phyloP scores from a whole-genome alignment of 164 flowering plant genomes.

The Liriodendron chinense region DNA sequence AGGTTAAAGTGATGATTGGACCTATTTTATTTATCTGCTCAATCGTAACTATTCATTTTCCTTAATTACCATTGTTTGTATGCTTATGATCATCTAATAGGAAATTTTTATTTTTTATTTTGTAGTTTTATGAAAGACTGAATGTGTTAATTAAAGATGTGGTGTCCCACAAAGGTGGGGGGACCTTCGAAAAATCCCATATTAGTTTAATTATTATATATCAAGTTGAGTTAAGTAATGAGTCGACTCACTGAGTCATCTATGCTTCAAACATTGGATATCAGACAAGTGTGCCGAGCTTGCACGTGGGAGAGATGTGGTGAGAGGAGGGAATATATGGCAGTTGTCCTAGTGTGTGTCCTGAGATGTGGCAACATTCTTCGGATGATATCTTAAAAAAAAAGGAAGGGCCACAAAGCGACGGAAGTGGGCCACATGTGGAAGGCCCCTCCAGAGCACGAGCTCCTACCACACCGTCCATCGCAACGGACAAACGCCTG shows the following conservation, averaged over 20 bases:
- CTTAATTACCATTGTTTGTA: too few relatives aligned
- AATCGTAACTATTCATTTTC: too few relatives aligned
- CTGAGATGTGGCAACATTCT: constrained; percentile 5
- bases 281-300: neutral
- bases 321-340: neutral
- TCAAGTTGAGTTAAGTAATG: too few relatives aligned
- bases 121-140: too few relatives aligned
- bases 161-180: too few relatives aligned
- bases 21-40: too few relatives aligned
- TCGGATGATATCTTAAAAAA: constrained; percentile 1
- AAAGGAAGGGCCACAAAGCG: neutral
- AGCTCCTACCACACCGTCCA: neutral
- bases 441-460: neutral
- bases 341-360: neutral
- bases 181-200: too few relatives aligned
- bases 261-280: neutral
- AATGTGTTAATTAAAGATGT: too few relatives aligned
- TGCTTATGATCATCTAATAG: too few relatives aligned
- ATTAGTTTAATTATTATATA: too few relatives aligned
- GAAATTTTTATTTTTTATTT: too few relatives aligned
- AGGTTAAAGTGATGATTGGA: too few relatives aligned
- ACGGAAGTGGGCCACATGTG: constrained; percentile 1
- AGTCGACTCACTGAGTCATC: neutral
- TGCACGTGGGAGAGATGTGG: neutral
- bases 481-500: constrained; percentile 6